Percentiles rank a stretch among this genome's conserved stretches.
These are phyloP conservation scores for Citrus sp. DNA, from an alignment of 345 rosid species.

Conservation along the genomic window DNA sequence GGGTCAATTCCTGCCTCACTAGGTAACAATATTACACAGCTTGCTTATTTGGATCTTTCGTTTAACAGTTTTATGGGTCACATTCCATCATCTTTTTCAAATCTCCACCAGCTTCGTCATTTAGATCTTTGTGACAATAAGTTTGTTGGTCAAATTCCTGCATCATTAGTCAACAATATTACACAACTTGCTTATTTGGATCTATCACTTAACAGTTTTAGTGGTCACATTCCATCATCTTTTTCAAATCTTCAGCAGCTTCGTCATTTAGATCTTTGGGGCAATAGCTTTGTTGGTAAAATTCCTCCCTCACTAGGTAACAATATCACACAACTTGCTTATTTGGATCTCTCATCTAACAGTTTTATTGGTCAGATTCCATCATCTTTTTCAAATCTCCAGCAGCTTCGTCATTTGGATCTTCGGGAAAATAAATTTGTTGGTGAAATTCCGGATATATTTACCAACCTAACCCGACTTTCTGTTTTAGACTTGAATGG, in stretches of 20 bases:
- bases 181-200: too few species aligned
- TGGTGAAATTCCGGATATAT: constrained; percentile 18
- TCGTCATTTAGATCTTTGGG: accelerated
- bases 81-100: too few species aligned
- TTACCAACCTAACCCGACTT: neutral
- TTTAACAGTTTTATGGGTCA: too few species aligned
- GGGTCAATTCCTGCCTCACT: neutral
- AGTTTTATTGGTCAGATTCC: constrained; percentile 16
- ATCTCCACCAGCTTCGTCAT: too few species aligned
- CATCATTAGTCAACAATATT: neutral
- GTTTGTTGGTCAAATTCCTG: neutral
- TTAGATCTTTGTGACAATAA: too few species aligned
- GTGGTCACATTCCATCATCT: too few species aligned
- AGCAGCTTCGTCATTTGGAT: neutral
- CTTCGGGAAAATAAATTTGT: neutral
- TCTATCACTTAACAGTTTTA: too few species aligned
- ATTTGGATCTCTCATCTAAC: constrained; percentile 1
- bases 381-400: neutral
- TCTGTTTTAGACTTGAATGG: accelerated
- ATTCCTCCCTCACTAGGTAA: too few species aligned
- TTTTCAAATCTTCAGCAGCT: too few species aligned
- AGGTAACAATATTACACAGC: neutral
- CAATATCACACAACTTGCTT: too few species aligned
- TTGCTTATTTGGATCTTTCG: neutral
- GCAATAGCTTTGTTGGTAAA: too few species aligned